Evolutionary conservation across 1,139 yeast species (phyloP).

Genomic region (Neolecta irregularis): DNA sequence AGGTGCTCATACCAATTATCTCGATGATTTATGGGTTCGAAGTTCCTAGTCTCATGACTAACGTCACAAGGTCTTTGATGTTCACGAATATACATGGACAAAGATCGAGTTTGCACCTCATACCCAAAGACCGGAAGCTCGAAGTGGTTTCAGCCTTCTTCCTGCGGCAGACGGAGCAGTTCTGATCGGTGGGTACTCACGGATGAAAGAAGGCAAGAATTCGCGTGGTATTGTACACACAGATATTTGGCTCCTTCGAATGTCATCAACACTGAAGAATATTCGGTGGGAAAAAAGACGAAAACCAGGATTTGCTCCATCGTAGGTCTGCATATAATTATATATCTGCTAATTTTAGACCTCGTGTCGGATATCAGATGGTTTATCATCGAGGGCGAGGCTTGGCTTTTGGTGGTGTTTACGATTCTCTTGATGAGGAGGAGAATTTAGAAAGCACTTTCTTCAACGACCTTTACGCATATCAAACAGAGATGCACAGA

Average conservation of each 20-base stretch:
- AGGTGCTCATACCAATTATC: constrained; percentile 67
- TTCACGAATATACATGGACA: constrained; percentile 77
- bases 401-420: constrained; percentile 87
- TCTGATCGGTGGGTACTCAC: constrained; percentile 85
- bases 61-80: no score
- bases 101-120: constrained; percentile 77
- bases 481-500: constrained; percentile 71
- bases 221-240: constrained; percentile 85
- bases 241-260: constrained; percentile 77
- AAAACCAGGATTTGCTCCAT: constrained; percentile 60
- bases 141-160: constrained; percentile 84
- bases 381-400: constrained; percentile 86
- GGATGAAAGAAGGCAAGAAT: constrained; percentile 78
- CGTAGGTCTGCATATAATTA: constrained; percentile 1
- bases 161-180: constrained; percentile 76
- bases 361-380: constrained; percentile 91
- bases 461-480: constrained; percentile 65
- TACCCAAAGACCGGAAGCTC: constrained; percentile 70
- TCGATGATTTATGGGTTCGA: constrained; percentile 82
- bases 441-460: constrained; percentile 76
- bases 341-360: constrained; percentile 44
- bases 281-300: constrained; percentile 79
- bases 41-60: no score
- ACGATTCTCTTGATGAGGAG: constrained; percentile 87
- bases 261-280: constrained; percentile 71